phyloP scores from a whole-genome alignment of 2,329 filamentous ascomycete species.

The Penicillium sp. region DNA sequence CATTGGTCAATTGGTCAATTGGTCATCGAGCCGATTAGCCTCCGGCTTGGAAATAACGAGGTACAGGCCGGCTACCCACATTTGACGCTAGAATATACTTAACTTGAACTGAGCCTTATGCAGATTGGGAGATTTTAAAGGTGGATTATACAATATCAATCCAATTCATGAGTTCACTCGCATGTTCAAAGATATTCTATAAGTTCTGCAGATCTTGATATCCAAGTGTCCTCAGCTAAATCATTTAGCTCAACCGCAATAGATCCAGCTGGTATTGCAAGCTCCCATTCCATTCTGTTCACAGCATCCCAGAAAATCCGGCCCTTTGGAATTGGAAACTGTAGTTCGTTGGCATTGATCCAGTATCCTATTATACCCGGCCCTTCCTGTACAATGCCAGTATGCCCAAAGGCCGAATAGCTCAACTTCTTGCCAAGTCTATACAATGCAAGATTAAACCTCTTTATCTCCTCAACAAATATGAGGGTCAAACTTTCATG shows the following conservation, averaged over 20 bases:
- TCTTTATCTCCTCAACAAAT: slow-evolving; percentile 35
- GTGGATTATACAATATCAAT: too few species aligned
- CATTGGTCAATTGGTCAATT: too few species aligned
- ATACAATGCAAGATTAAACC: slow-evolving; percentile 33
- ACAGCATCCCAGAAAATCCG: neutral
- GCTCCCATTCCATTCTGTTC: neutral
- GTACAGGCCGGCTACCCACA: too few species aligned
- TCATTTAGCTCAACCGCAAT: neutral
- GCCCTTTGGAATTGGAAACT: slow-evolving; percentile 1
- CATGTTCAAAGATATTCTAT: neutral
- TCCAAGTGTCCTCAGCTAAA: neutral
- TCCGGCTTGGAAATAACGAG: too few species aligned
- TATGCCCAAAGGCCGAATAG: neutral
- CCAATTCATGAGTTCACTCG: too few species aligned
- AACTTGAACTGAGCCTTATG: too few species aligned
- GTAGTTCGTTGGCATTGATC: neutral
- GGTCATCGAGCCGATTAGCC: too few species aligned
- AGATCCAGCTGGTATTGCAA: neutral
- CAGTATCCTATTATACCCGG: neutral
- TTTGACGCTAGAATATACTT: too few species aligned
- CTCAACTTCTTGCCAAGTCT: slow-evolving; percentile 22
- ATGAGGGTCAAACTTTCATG: slow-evolving; percentile 26
- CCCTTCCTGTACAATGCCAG: neutral
- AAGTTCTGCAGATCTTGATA: neutral
- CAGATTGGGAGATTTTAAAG: too few species aligned